A percentile compares a stretch with the other conserved stretches of the same genome.
Conservation (phyloP, 805 yeast genomes). For the Saccharomycopsis sp. region DNA sequence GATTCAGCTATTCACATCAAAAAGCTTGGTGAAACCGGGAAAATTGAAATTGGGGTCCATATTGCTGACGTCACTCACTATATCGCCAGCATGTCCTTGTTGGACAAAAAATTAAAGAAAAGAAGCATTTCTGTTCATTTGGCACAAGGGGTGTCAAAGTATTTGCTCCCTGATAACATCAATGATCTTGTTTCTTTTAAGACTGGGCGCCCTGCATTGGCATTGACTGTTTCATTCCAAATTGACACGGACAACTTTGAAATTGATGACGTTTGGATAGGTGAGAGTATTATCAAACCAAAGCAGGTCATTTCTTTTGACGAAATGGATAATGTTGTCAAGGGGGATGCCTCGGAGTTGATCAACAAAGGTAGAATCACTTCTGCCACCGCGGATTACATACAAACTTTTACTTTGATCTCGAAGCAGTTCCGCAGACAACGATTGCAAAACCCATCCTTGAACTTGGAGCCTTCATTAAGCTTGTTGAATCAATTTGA, state of each 20-base stretch:
- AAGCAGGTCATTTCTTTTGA: constrained; percentile 45
- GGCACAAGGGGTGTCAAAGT: constrained; percentile 60
- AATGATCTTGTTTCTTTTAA: constrained; percentile 53
- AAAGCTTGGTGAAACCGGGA: constrained; percentile 40
- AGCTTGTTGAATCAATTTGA: constrained; percentile 73
- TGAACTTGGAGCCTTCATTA: constrained; percentile 41
- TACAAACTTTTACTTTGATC: constrained; percentile 53
- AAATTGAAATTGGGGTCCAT: constrained; percentile 79
- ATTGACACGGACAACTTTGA: constrained; percentile 66
- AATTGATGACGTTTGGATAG: constrained; percentile 68
- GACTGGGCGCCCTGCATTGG: constrained; percentile 50
- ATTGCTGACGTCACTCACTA: constrained; percentile 70
- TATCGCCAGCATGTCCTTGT: constrained; percentile 59
- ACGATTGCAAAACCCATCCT: constrained; percentile 42
- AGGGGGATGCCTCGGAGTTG: constrained; percentile 23
- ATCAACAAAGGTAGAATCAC: constrained; percentile 26
- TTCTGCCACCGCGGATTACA: constrained; percentile 55
- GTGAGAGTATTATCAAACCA: constrained; percentile 63
- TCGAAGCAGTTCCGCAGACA: constrained; percentile 64
- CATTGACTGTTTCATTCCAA: constrained; percentile 72
- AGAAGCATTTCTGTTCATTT: constrained; percentile 83
- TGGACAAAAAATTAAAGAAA: constrained; percentile 86
- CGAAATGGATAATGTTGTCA: constrained; percentile 45
- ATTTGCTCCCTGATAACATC: constrained; percentile 60
- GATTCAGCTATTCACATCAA: constrained; percentile 84